Evolutionary conservation across 2,329 filamentous ascomycete genomes (phyloP), one percentile per base, ranked within the genome.

Genomic region (Aquanectria penicillioides): DNA sequence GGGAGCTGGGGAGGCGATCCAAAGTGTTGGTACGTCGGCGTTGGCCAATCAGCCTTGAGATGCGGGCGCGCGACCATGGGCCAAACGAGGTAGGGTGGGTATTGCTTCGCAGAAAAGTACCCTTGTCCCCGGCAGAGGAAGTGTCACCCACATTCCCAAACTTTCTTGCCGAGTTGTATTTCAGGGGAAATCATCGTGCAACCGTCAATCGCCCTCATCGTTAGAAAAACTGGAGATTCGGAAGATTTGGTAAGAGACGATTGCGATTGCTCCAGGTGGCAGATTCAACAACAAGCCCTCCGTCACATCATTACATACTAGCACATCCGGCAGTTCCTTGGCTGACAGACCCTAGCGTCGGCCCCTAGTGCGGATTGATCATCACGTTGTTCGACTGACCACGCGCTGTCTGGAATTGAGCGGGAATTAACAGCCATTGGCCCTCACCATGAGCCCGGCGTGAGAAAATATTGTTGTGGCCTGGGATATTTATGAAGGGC

Each of bases 71-170:
- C 57, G 59, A 44, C 38, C 31, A 52, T 62, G 61, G 67, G 62
- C 48, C 66, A 62, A 57, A 64, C 57, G n/a, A n/a, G n/a, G n/a
- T 65, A 31, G 43, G 51, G 64, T 67, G 64, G 68, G 59, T 52
- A 66, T 63, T 46, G 49, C 62, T 63, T 67, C 53, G 47, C 41
- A 56, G 25, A 53, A 59, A 47, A 60, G 44, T 31, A 70, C 59
- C 66, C 66, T 68, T 68, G 65, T 70, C 65, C 48, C 34, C 38
- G 41, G 36, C 54, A 44, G 48, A 46, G 23, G 63, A 65, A 62
- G 63, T 68, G 41, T 69, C 46, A 57, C 68, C 61, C 54, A 60
- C 29, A 36, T 47, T 33, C 47, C 43, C 43, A 36, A 64, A 55
- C 41, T 33, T 41, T 60, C 48, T 33, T 37, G 17, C 54, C 11